These are phyloP conservation scores for Calycina herbarum DNA, from an alignment of 2,329 filamentous ascomycete genomes.

Conservation along the genomic window DNA sequence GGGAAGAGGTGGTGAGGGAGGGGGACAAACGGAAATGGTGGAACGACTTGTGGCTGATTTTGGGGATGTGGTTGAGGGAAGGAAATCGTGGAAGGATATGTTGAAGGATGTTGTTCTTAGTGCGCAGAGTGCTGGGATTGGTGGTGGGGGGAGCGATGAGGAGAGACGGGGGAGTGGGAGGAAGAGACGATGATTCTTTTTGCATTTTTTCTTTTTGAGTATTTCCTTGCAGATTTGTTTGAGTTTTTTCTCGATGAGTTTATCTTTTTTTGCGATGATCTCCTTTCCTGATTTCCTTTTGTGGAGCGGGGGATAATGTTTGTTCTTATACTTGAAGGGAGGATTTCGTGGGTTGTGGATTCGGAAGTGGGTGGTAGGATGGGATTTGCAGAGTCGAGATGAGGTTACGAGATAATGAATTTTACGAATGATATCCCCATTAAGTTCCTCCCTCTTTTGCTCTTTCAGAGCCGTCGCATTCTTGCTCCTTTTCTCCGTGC, in stretches of 20 bases:
- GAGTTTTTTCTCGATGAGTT: background rate
- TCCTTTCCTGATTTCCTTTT: background rate
- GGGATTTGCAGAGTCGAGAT: background rate
- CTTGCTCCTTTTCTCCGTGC: no score
- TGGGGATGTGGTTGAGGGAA: slow-evolving; percentile 34
- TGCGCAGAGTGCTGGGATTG: slow-evolving; percentile 3
- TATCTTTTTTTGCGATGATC: background rate
- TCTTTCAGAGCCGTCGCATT: no score
- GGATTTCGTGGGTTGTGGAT: background rate
- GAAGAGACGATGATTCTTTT: slow-evolving; percentile 6
- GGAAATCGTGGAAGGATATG: slow-evolving; percentile 35
- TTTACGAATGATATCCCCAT: background rate
- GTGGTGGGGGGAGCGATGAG: slow-evolving; percentile 9
- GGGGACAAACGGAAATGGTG: slow-evolving; percentile 32
- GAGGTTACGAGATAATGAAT: background rate
- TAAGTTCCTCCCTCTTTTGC: background rate
- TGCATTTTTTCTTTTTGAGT: background rate
- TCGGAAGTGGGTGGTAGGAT: background rate
- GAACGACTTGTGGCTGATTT: slow-evolving; percentile 31
- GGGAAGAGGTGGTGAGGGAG: slow-evolving; percentile 3
- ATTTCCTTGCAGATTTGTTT: background rate
- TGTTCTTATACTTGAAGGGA: no score
- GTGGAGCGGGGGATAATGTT: no score
- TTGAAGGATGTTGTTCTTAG: slow-evolving; percentile 29
- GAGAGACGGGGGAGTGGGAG: slow-evolving; percentile 7